phyloP scores from a whole-genome alignment of 495 filamentous ascomycete species.

The Haplographium delicatum region DNA sequence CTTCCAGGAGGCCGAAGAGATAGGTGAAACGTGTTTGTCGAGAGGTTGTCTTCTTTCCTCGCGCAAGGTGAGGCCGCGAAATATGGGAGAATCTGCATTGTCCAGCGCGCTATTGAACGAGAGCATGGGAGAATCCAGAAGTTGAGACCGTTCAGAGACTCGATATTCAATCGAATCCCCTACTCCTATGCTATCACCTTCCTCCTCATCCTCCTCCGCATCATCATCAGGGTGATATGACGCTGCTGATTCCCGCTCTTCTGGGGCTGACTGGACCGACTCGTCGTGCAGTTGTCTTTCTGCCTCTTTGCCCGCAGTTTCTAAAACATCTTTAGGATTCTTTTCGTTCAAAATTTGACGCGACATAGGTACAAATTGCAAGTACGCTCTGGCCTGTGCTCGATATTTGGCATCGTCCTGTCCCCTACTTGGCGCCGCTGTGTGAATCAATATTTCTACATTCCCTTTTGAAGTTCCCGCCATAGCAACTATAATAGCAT shows the following conservation, averaged over 20 bases:
- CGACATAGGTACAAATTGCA: conserved; percentile 47
- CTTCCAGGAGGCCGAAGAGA: conserved; percentile 32
- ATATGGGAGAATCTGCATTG: conserved; percentile 37
- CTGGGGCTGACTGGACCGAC: conserved; percentile 1
- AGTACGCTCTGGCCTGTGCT: conserved; percentile 53
- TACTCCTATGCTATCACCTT: conserved; percentile 1
- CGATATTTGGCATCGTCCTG: conserved; percentile 60
- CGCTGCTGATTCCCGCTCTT: conserved; percentile 15
- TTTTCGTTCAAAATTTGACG: conserved; percentile 21
- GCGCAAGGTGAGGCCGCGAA: conserved; percentile 15
- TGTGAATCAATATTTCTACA: conserved; percentile 64
- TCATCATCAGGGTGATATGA: conserved; percentile 19
- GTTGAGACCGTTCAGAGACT: not conserved
- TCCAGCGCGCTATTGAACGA: conserved; percentile 42
- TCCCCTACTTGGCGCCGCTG: conserved; percentile 55
- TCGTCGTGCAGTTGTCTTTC: conserved; percentile 6
- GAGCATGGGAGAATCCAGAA: conserved; percentile 26
- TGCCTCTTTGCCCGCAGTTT: conserved; percentile 7
- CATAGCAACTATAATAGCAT: conserved; percentile 21
- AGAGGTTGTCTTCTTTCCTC: not conserved
- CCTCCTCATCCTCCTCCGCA: conserved; percentile 11
- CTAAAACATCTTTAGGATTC: not conserved
- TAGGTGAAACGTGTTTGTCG: not conserved
- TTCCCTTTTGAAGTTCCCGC: conserved; percentile 23
- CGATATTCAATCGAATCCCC: not conserved